phyloP scores from a whole-genome alignment of 2,329 filamentous ascomycete genomes.

The Pezicula carpinea region DNA sequence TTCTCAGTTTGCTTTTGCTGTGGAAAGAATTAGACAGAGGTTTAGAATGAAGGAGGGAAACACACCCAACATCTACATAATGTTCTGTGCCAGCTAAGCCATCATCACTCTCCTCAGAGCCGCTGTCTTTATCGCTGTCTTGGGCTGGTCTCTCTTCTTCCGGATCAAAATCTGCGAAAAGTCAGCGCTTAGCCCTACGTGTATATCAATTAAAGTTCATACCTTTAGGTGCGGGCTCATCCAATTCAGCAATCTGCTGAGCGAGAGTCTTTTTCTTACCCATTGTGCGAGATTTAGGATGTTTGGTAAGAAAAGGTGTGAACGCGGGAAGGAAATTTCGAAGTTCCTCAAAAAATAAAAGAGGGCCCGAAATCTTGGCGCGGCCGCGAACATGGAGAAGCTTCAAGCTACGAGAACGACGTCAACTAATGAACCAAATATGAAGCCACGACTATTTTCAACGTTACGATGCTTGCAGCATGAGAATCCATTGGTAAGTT shows the following conservation, averaged over 20 bases:
- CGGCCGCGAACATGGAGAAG: slow-evolving; percentile 16
- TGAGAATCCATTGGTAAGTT: slow-evolving; percentile 79
- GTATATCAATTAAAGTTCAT: slow-evolving; percentile 11
- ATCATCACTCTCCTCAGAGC: slow-evolving; percentile 45
- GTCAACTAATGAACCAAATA: slow-evolving; percentile 14
- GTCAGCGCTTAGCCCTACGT: slow-evolving; percentile 8
- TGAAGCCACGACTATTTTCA: slow-evolving; percentile 47
- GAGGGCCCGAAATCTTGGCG: slow-evolving; percentile 9
- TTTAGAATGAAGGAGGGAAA: not conserved
- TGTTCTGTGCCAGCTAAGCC: slow-evolving; percentile 71
- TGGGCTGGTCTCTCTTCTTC: slow-evolving; percentile 27
- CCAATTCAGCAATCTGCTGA: slow-evolving; percentile 56
- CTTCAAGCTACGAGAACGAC: slow-evolving; percentile 6
- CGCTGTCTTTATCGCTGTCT: slow-evolving; percentile 33
- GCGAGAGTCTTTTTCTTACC: slow-evolving; percentile 44
- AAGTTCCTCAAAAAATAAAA: slow-evolving; percentile 18
- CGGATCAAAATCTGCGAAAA: slow-evolving; percentile 32
- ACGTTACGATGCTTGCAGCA: slow-evolving; percentile 53
- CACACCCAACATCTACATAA: slow-evolving; percentile 71
- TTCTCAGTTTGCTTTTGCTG: slow-evolving; percentile 78
- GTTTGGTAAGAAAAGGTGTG: slow-evolving; percentile 14
- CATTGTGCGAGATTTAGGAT: slow-evolving; percentile 35
- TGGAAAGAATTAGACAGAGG: slow-evolving; percentile 8
- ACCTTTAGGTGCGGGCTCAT: slow-evolving; percentile 58
- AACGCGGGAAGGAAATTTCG: slow-evolving; percentile 9